Evolutionary conservation across 306 rosid species (phyloP).

Genomic region (Medicago arabica): DNA sequence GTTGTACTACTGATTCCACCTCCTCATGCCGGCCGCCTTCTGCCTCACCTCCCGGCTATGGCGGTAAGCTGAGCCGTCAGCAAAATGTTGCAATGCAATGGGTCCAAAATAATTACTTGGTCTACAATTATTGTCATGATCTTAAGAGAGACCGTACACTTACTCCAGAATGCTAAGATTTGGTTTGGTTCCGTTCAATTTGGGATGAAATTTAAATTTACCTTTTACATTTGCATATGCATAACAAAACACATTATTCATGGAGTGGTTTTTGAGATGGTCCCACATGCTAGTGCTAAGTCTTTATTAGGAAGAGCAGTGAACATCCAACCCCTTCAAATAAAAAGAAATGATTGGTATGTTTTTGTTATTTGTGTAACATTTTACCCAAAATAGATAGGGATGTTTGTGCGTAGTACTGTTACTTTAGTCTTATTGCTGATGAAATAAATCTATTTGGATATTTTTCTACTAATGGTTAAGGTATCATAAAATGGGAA

Average conservation of each 20-base stretch:
- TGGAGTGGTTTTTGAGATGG: slow-evolving; percentile 60
- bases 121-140: slow-evolving; percentile 80
- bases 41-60: slow-evolving; percentile 44
- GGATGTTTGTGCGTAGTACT: slow-evolving; percentile 22
- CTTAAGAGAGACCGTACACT: slow-evolving; percentile 73
- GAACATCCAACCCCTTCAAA: slow-evolving; percentile 58
- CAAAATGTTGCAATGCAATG: slow-evolving; percentile 69
- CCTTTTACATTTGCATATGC: neutral
- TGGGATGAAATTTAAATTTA: slow-evolving; percentile 28
- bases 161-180: slow-evolving; percentile 72
- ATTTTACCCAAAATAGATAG: neutral
- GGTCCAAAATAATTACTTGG: slow-evolving; percentile 74
- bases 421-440: slow-evolving; percentile 27
- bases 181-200: neutral
- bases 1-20: slow-evolving; percentile 48
- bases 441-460: slow-evolving; percentile 42
- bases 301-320: slow-evolving; percentile 47
- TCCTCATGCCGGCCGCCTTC: slow-evolving; percentile 59
- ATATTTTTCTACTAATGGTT: slow-evolving; percentile 38
- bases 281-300: slow-evolving; percentile 41
- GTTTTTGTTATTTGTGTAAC: no score
- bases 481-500: slow-evolving; percentile 26
- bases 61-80: slow-evolving; percentile 53
- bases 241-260: slow-evolving; percentile 15
- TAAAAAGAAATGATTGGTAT: neutral